These are phyloP conservation scores for Tolypocladium tropicale DNA, from an alignment of 2,329 filamentous ascomycete species.

Conservation along the genomic window DNA sequence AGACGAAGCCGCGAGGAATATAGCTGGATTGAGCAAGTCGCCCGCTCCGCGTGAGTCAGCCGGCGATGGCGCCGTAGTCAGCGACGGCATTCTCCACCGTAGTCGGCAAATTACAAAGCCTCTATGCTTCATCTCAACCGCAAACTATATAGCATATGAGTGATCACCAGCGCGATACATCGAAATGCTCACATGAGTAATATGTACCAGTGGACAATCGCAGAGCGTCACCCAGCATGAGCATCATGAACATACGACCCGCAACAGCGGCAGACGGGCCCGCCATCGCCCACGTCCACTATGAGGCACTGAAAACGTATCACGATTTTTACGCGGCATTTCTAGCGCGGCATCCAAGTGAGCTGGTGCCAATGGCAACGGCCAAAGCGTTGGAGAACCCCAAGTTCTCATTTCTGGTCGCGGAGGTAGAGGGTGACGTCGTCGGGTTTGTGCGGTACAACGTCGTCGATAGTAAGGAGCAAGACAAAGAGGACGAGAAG, in stretches of 20 bases:
- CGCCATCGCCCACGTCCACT: slow-evolving; percentile 8
- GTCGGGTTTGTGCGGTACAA: slow-evolving; percentile 5
- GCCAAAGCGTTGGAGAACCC: background rate
- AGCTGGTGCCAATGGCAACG: slow-evolving; percentile 5
- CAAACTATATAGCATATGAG: too few species aligned
- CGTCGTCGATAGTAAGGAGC: background rate
- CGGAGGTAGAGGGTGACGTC: background rate
- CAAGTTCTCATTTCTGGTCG: slow-evolving; percentile 1
- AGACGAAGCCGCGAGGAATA: too few species aligned
- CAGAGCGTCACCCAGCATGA: background rate
- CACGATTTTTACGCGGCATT: slow-evolving; percentile 11
- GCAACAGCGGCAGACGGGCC: slow-evolving; percentile 6
- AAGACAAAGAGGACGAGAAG: background rate
- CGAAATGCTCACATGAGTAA: background rate
- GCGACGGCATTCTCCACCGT: too few species aligned
- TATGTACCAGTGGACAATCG: background rate
- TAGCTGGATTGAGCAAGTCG: background rate
- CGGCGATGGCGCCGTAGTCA: too few species aligned
- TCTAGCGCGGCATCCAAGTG: slow-evolving; percentile 5
- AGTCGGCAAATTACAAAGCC: too few species aligned
- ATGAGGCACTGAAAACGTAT: slow-evolving; percentile 7
- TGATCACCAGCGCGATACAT: too few species aligned
- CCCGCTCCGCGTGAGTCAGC: background rate
- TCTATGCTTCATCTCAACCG: background rate
- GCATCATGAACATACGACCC: background rate